Conservation (phyloP, 306 rosid species). For the Quercus alba region DNA sequence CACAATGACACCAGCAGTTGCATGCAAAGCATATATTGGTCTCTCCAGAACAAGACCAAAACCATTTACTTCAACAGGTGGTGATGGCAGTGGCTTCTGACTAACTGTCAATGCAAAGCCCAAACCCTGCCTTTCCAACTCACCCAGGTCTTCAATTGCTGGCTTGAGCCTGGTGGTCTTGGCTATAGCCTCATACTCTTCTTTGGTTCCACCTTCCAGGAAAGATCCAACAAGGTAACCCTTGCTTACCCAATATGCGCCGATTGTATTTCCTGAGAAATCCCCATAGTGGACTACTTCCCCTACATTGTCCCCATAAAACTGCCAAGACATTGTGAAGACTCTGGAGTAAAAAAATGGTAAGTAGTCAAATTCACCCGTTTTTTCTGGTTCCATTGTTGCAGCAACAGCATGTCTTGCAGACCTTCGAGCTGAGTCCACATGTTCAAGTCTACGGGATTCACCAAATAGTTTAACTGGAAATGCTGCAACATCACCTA, state of each 20-base stretch:
- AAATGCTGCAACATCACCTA: constrained; percentile 96
- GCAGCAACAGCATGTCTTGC: constrained; percentile 75
- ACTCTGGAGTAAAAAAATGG: constrained; percentile 97
- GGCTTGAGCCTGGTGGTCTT: constrained; percentile 71
- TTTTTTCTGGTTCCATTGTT: constrained; percentile 68
- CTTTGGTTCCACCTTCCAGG: constrained; percentile 81
- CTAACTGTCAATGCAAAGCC: constrained; percentile 59
- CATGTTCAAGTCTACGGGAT: constrained; percentile 90
- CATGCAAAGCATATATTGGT: constrained; percentile 77
- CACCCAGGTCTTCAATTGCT: constrained; percentile 61
- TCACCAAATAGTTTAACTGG: constrained; percentile 90
- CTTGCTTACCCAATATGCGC: constrained; percentile 88
- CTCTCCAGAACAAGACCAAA: constrained; percentile 54
- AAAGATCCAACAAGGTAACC: constrained; percentile 80
- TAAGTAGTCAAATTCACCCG: constrained; percentile 72
- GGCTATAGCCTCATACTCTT: constrained; percentile 68
- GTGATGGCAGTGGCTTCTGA: constrained; percentile 37
- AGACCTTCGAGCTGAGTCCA: constrained; percentile 84
- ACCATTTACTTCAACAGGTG: constrained; percentile 27
- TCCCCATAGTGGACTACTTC: constrained; percentile 87
- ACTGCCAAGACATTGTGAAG: constrained; percentile 95
- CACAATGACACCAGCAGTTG: constrained; percentile 74
- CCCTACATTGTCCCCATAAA: constrained; percentile 80
- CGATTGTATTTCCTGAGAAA: constrained; percentile 66
- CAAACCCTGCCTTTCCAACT: constrained; percentile 83